Conservation (phyloP, 164 flowering plant genomes). For the Sedum album region DNA sequence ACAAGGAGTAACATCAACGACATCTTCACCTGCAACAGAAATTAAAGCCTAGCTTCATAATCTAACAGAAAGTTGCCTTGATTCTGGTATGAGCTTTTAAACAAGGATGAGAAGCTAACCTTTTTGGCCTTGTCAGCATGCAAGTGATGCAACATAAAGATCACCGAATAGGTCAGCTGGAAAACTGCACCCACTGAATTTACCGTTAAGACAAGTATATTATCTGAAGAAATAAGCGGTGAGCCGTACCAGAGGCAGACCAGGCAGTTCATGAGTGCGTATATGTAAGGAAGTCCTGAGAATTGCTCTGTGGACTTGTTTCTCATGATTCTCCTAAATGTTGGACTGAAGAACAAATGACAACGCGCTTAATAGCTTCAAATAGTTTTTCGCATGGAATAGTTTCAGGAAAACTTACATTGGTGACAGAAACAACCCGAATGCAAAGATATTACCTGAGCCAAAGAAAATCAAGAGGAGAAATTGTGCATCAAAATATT, state of each 20-base stretch:
- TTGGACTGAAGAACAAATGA: conserved; percentile 45
- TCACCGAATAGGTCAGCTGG: conserved; percentile 36
- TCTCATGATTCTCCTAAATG: conserved; percentile 66
- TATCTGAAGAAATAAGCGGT: conserved; percentile 38
- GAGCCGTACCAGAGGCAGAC: conserved; percentile 56
- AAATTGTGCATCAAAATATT: too few species aligned
- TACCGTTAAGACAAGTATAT: conserved; percentile 35
- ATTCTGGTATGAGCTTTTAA: not conserved
- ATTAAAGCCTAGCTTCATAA: not conserved
- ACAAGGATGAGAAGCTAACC: conserved; percentile 18
- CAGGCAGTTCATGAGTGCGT: conserved; percentile 74
- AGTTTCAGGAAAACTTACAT: conserved; percentile 38
- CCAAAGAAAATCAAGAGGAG: not conserved
- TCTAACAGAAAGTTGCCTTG: not conserved
- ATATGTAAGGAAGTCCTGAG: conserved; percentile 81
- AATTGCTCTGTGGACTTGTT: conserved; percentile 69
- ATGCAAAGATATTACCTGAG: conserved; percentile 87
- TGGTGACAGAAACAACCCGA: conserved; percentile 81
- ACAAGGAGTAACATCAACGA: conserved; percentile 28
- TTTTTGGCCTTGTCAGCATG: conserved; percentile 34
- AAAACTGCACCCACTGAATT: conserved; percentile 51
- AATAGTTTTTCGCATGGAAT: not conserved
- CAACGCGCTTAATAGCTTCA: not conserved
- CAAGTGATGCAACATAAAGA: conserved; percentile 38
- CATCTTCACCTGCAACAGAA: conserved; percentile 31